phyloP scores from a whole-genome alignment of 768 basidiomycete species.

The Mycena floridula region DNA sequence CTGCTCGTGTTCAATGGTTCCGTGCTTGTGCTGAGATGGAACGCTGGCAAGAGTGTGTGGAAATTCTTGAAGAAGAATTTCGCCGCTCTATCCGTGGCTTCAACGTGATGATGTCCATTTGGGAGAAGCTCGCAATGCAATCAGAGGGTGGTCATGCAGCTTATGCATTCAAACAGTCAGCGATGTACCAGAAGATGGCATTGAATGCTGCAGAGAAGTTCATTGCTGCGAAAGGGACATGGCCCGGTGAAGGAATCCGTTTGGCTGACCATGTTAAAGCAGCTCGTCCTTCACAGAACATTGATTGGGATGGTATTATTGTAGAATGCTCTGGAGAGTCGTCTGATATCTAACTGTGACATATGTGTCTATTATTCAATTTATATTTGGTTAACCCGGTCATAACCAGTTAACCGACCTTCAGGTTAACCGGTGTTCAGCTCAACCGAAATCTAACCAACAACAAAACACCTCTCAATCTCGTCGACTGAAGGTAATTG shows the following conservation, averaged over 20 bases:
- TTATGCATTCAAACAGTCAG: constrained; percentile 6
- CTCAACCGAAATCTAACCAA: too few species aligned
- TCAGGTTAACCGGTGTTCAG: too few species aligned
- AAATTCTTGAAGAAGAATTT: constrained; percentile 11
- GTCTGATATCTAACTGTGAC: too few species aligned
- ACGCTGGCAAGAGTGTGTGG: constrained; percentile 13
- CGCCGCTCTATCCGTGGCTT: neutral
- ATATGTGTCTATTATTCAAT: too few species aligned
- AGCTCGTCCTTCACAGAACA: neutral
- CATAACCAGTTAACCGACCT: too few species aligned
- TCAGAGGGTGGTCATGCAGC: constrained; percentile 2
- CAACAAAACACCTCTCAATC: too few species aligned
- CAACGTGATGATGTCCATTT: neutral
- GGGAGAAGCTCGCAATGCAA: neutral
- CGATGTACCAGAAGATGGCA: constrained; percentile 7
- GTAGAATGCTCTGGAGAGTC: too few species aligned
- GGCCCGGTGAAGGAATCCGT: constrained; percentile 4
- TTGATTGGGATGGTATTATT: constrained; percentile 2
- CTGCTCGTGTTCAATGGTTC: constrained; percentile 12
- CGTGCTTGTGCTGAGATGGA: constrained; percentile 7
- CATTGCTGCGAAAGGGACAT: constrained; percentile 3
- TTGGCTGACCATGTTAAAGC: constrained; percentile 4
- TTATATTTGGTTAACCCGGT: too few species aligned
- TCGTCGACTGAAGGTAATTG: too few species aligned
- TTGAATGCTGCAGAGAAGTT: constrained; percentile 5